These are phyloP conservation scores for Tillandsia fasciculata DNA, from an alignment of 176 grass and related monocot genomes.

Conservation along the genomic window DNA sequence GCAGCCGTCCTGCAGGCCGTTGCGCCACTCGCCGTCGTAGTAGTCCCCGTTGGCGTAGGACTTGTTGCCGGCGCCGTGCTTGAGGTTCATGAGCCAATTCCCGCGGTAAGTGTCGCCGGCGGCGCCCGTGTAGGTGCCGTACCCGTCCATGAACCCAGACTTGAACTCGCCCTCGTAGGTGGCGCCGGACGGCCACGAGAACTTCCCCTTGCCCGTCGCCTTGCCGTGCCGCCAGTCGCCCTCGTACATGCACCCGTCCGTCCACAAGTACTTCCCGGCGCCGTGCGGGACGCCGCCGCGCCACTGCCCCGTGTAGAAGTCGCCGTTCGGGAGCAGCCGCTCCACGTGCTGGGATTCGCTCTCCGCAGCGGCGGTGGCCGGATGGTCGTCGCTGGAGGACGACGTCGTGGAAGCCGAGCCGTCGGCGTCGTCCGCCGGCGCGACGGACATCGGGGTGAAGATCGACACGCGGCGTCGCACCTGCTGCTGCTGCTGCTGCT, in stretches of 20 bases:
- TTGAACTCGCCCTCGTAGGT: conserved; percentile 91
- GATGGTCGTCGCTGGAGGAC: background rate
- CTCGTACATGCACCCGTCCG: conserved; percentile 98
- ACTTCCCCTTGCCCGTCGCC: conserved; percentile 69
- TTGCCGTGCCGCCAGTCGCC: conserved; percentile 74
- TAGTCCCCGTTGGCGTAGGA: conserved; percentile 84
- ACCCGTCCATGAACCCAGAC: conserved; percentile 86
- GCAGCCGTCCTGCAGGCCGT: conserved; percentile 54
- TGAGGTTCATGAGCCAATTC: conserved; percentile 82
- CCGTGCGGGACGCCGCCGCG: conserved; percentile 48
- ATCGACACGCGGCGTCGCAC: conserved; percentile 28
- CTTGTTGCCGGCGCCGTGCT: conserved; percentile 67
- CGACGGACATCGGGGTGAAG: conserved; percentile 30
- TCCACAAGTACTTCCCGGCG: conserved; percentile 78
- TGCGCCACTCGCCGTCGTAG: conserved; percentile 85
- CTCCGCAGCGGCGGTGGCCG: background rate
- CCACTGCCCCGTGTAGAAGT: conserved; percentile 92
- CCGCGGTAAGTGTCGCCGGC: conserved; percentile 84
- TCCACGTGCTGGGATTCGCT: conserved; percentile 27
- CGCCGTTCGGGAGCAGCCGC: conserved; percentile 72
- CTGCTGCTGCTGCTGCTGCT: conserved; percentile 31
- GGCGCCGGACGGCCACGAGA: conserved; percentile 88
- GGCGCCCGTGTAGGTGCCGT: conserved; percentile 71
- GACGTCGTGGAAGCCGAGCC: conserved; percentile 26
- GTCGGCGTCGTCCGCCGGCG: conserved; percentile 27